Evolutionary conservation across 2,329 filamentous ascomycete genomes (phyloP), one percentile per base, ranked within the genome.

Genomic region (Colletotrichum theobromicola): DNA sequence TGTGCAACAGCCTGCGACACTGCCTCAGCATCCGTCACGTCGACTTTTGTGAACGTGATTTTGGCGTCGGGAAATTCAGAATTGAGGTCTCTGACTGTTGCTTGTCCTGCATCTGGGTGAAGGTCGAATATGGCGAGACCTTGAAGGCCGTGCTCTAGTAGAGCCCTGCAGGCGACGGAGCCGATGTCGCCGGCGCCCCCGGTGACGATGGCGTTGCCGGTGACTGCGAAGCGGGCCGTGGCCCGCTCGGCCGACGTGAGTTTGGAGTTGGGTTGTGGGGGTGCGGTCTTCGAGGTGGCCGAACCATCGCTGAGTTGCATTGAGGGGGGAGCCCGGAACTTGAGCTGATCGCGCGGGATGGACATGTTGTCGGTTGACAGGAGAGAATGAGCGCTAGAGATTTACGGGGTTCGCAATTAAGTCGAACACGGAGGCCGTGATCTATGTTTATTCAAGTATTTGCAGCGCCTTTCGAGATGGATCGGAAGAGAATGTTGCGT

Each of bases 101-200:
- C 94, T 93, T 91, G 26, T 18, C 64, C 42, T 13, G 64, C 42
- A 2, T 24, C 64, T 6, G 46, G 64, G n/a, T 50, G 46, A 16
- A 67, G 42, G 46, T 83, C 82, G 37, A 83, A 81, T 64, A 83
- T 80, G 77, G 80, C 79, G 18, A 83, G 72, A 16, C 80, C 81
- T 18, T 77, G 67, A 7, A 81, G 73, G 21, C 81, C 81, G 62
- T 83, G 81, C 32, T 83, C 81, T 0, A 83, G 77, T 21, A 83
- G 76, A 16, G 80, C 81, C 26, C 75, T 77, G 60, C 78, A 79
- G 6, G 77, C 78, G 2, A 79, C 77, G 34, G 78, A 79, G 5
- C 81, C 81, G 35, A 83, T 78, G 46, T 80, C 79, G 10, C 81
- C 81, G 2, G 79, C 80, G 4, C 82, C 80, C 21, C 82, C 81